These are phyloP conservation scores for Colletotrichum echinochloae DNA, from an alignment of 2,329 filamentous ascomycete species.

Conservation along the genomic window DNA sequence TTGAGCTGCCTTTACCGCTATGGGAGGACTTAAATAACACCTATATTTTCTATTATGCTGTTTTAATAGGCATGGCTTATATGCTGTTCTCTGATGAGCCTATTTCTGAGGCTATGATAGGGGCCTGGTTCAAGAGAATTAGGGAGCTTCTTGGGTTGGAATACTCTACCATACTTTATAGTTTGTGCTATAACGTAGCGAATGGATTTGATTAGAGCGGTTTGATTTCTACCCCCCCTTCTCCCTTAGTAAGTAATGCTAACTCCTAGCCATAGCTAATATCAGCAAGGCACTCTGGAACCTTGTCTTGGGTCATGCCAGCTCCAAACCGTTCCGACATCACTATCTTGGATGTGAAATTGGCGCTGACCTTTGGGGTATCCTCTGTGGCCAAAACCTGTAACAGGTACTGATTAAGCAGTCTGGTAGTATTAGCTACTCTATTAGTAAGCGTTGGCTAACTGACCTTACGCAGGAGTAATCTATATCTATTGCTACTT, in stretches of 20 bases:
- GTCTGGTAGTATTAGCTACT: conserved; percentile 1
- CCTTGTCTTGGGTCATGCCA: not conserved
- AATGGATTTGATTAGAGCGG: conserved; percentile 2
- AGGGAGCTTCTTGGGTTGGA: not conserved
- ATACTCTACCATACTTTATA: conserved; percentile 3
- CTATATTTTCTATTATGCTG: conserved; percentile 40
- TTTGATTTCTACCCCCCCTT: not conserved
- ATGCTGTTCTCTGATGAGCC: not conserved
- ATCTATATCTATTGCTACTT: not conserved
- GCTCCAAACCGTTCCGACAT: not conserved
- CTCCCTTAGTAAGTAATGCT: not conserved
- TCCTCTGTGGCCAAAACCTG: not conserved
- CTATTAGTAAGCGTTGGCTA: not conserved
- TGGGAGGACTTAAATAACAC: conserved; percentile 5
- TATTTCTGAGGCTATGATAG: conserved; percentile 4
- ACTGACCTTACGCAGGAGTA: not conserved
- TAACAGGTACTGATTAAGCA: conserved; percentile 4
- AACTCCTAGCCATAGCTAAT: not conserved
- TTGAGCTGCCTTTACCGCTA: conserved; percentile 7
- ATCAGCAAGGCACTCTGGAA: not conserved
- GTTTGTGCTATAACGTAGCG: not conserved
- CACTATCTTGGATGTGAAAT: not conserved
- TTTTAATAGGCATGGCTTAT: conserved; percentile 45
- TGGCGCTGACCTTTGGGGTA: not conserved
- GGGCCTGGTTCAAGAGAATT: not conserved